Evolutionary conservation across 2,329 filamentous ascomycete genomes (phyloP).

Genomic region (Colletotrichum horii): DNA sequence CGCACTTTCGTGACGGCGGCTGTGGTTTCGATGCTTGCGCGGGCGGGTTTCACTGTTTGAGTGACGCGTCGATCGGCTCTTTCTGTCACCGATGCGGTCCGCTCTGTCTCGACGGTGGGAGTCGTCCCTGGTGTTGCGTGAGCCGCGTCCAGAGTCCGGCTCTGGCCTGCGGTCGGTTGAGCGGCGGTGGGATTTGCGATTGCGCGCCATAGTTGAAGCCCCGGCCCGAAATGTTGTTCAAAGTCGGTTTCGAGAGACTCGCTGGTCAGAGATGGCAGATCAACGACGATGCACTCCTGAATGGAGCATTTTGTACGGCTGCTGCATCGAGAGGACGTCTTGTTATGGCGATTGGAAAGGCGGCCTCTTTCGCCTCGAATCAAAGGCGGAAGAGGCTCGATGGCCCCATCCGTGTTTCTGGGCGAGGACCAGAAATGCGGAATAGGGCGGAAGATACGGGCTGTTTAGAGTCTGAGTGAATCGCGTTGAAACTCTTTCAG

Average conservation of each 20-base stretch:
- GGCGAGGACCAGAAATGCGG: not conserved
- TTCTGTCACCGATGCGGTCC: not conserved
- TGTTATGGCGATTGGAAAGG: not conserved
- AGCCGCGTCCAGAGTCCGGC: not conserved
- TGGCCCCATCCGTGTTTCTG: not conserved
- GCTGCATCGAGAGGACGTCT: not conserved
- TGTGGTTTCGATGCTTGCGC: not conserved
- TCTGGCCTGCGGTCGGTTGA: not conserved
- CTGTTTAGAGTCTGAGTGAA: not conserved
- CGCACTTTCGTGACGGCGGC: not conserved
- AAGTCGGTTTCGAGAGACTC: not conserved
- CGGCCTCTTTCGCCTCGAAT: not conserved
- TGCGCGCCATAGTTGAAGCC: not conserved
- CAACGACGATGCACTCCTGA: not conserved
- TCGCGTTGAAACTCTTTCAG: not conserved
- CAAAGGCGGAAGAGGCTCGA: not conserved
- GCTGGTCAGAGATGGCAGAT: not conserved
- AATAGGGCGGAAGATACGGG: not conserved
- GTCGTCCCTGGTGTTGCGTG: not conserved
- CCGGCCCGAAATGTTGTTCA: not conserved
- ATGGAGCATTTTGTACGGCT: not conserved
- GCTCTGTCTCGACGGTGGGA: not conserved
- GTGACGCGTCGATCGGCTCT: not conserved
- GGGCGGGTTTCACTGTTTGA: not conserved
- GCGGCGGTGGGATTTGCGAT: not conserved